These are phyloP conservation scores for Millerozyma acaciae DNA, from an alignment of 805 yeast genomes.

Conservation along the genomic window DNA sequence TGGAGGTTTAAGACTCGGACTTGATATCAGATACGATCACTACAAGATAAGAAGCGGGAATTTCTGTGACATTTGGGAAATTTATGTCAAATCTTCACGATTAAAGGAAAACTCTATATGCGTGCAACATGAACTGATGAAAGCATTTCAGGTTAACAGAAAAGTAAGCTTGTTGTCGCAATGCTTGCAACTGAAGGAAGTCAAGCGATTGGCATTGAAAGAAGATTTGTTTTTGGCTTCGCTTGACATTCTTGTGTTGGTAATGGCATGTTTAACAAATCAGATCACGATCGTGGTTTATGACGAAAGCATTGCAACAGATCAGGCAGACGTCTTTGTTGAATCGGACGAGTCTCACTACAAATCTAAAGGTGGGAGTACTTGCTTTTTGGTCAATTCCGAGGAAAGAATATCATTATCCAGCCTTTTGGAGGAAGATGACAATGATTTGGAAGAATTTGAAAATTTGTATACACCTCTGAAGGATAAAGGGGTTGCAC, in stretches of 20 bases:
- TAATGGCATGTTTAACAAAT: conserved; percentile 44
- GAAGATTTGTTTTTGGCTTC: conserved; percentile 17
- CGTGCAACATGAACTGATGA: conserved; percentile 17
- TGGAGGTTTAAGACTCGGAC: conserved; percentile 62
- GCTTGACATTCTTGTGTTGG: conserved; percentile 32
- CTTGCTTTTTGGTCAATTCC: conserved; percentile 1
- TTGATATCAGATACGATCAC: conserved; percentile 57
- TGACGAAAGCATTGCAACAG: too few relatives aligned
- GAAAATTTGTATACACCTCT: conserved; percentile 27
- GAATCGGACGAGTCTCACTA: too few relatives aligned
- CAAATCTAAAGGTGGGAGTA: too few relatives aligned
- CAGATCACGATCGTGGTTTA: conserved; percentile 41
- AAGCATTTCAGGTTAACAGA: conserved; percentile 23
- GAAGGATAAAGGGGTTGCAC: conserved; percentile 37
- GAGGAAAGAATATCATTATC: background rate
- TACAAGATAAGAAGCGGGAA: conserved; percentile 73
- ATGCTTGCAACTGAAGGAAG: conserved; percentile 13
- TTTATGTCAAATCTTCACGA: conserved; percentile 33
- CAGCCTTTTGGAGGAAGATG: background rate
- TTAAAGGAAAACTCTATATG: conserved; percentile 18
- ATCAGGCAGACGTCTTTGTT: too few relatives aligned
- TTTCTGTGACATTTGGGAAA: conserved; percentile 68
- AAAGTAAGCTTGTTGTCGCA: conserved; percentile 19
- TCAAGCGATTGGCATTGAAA: conserved; percentile 22
- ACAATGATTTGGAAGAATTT: conserved; percentile 12